A percentile compares a stretch with the other conserved stretches of the same genome.
These are phyloP conservation scores for Thielaviopsis punctulata DNA, from an alignment of 2,329 filamentous ascomycete species.

Conservation along the genomic window DNA sequence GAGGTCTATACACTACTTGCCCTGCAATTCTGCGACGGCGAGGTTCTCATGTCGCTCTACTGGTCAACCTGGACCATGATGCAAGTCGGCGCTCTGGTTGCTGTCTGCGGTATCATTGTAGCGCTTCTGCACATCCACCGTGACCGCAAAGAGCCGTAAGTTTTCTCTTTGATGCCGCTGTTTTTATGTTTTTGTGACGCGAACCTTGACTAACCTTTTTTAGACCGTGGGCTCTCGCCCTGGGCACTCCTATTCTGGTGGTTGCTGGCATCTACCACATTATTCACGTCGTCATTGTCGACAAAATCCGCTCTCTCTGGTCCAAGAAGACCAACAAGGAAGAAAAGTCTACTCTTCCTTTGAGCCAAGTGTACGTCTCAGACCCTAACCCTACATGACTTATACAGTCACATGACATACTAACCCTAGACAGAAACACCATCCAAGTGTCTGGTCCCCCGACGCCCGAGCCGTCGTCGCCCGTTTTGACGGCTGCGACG, in stretches of 20 bases:
- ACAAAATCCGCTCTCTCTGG: constrained; percentile 20
- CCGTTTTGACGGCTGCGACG: constrained; percentile 15
- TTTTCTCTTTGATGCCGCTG: constrained; percentile 10
- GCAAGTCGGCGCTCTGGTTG: constrained; percentile 39
- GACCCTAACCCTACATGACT: constrained; percentile 5
- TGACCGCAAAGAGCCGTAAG: constrained; percentile 34
- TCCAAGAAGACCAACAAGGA: constrained; percentile 16
- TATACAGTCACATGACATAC: constrained; percentile 14
- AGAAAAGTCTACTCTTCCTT: constrained; percentile 18
- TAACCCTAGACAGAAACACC: constrained; percentile 18
- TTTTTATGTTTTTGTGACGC: background rate
- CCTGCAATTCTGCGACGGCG: constrained; percentile 41
- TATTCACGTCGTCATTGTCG: constrained; percentile 24
- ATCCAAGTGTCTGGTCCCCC: constrained; percentile 10
- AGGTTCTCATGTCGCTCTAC: constrained; percentile 41
- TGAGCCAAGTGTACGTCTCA: constrained; percentile 28
- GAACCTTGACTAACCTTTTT: constrained; percentile 2
- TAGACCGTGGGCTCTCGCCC: constrained; percentile 38
- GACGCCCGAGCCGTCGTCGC: constrained; percentile 8
- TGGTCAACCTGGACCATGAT: constrained; percentile 46
- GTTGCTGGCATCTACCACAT: constrained; percentile 36
- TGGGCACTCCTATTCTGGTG: constrained; percentile 42
- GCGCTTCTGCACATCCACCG: constrained; percentile 32
- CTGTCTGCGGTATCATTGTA: constrained; percentile 38
- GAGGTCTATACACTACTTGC: constrained; percentile 37